phyloP scores from a whole-genome alignment of 108 stramenopile species.

The Nitzschia sp. region DNA sequence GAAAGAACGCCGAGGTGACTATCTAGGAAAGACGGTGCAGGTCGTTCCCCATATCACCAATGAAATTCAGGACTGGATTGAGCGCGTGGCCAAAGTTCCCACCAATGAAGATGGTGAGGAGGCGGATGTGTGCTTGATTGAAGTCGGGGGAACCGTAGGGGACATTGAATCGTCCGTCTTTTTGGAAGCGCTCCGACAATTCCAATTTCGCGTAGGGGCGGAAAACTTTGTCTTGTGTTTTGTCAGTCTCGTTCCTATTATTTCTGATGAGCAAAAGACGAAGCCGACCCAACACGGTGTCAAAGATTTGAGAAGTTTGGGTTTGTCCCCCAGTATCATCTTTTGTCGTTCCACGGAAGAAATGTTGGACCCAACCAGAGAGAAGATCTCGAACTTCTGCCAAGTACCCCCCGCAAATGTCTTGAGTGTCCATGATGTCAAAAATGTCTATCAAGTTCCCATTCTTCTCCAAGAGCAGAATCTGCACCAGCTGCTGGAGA shows the following conservation, averaged over 20 bases:
- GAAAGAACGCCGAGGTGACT: conserved; percentile 95
- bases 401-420: conserved; percentile 89
- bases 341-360: conserved; percentile 91
- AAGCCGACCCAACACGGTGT: conserved; percentile 99
- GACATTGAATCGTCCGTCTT: conserved; percentile 96
- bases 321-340: conserved; percentile 92
- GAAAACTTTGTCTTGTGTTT: conserved; percentile 95
- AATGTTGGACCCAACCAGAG: conserved; percentile 77
- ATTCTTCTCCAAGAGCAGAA: conserved; percentile 90
- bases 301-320: conserved; percentile 91
- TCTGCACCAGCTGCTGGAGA: conserved; percentile 71
- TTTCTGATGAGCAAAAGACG: conserved; percentile 99
- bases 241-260: conserved; percentile 95
- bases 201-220: conserved; percentile 95
- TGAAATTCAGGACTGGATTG: conserved; percentile 89
- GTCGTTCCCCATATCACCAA: conserved; percentile 94
- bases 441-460: conserved; percentile 99
- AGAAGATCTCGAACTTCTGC: conserved; percentile 96
- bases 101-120: conserved; percentile 51
- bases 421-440: conserved; percentile 96
- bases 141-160: conserved; percentile 99
- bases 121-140: conserved; percentile 98
- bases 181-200: conserved; percentile 97
- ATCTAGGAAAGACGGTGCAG: conserved; percentile 98
- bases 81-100: conserved; percentile 74